phyloP scores from a whole-genome alignment of 495 filamentous ascomycete species.

The Neurospora sp. region DNA sequence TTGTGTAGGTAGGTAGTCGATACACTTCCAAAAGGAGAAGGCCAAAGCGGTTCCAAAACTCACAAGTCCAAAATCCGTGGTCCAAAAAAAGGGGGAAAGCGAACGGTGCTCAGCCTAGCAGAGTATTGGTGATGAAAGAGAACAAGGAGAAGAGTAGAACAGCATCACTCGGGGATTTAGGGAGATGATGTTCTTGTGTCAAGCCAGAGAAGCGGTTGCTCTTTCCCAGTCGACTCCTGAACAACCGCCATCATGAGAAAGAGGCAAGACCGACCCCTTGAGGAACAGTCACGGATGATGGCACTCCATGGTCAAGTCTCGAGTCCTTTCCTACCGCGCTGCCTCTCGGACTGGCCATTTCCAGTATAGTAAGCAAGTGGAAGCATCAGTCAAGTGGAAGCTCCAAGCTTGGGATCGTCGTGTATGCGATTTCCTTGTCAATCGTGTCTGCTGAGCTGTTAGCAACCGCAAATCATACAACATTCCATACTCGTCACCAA shows the following conservation, averaged over 20 bases:
- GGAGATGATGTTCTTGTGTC: background rate
- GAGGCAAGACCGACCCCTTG: background rate
- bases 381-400: background rate
- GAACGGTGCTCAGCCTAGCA: background rate
- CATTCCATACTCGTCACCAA: background rate
- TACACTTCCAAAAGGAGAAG: slow-evolving; percentile 11
- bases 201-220: background rate
- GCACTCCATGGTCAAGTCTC: background rate
- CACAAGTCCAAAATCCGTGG: slow-evolving; percentile 6
- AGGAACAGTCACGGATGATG: background rate
- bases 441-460: background rate
- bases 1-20: background rate
- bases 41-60: slow-evolving; percentile 13
- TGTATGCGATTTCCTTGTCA: background rate
- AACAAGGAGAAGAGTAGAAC: background rate
- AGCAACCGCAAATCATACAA: background rate
- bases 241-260: background rate
- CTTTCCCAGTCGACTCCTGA: background rate
- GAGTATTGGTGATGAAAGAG: background rate
- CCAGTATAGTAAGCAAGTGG: background rate
- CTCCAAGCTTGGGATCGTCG: background rate
- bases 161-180: background rate
- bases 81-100: slow-evolving; percentile 6
- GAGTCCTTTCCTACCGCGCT: background rate
- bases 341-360: background rate